Conservation (phyloP, 305 asterid species). For the Petunia hybrid region DNA sequence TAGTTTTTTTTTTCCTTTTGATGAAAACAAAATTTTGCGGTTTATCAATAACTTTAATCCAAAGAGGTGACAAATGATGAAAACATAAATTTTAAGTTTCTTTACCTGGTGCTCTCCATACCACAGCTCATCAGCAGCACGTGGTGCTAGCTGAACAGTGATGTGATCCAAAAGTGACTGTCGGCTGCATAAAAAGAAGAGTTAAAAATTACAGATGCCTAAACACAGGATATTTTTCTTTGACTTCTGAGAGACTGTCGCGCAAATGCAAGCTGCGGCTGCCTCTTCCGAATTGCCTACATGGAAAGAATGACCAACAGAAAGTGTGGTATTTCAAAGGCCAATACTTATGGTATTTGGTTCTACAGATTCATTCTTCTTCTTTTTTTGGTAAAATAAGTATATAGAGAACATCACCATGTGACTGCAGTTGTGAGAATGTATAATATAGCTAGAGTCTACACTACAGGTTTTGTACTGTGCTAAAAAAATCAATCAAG, state of each 20-base stretch:
- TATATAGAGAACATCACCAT: no score
- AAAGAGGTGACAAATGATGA: constrained; percentile 20
- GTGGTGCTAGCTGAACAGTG: constrained; percentile 95
- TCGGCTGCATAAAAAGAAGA: constrained; percentile 63
- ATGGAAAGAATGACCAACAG: constrained; percentile 1
- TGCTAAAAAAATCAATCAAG: no score
- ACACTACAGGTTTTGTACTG: no score
- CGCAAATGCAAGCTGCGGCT: neutral
- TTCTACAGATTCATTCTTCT: constrained; percentile 14
- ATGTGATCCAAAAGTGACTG: constrained; percentile 95
- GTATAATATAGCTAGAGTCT: no score
- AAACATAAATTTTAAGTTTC: constrained; percentile 26
- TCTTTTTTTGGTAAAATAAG: neutral
- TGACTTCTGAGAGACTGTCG: neutral
- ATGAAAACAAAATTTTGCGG: neutral
- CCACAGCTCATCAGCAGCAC: constrained; percentile 99
- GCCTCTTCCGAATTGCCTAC: constrained; percentile 14
- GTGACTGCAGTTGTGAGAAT: no score
- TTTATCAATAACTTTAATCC: neutral
- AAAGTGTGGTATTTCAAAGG: constrained; percentile 13
- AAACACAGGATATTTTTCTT: neutral
- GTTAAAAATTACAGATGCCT: constrained; percentile 23
- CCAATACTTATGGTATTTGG: neutral
- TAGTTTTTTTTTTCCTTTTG: neutral
- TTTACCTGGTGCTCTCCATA: constrained; percentile 83